Evolutionary conservation across 192 early-diverging fungal species (phyloP), one percentile per base, ranked within the genome.

Genomic region (Coemansia sp.): DNA sequence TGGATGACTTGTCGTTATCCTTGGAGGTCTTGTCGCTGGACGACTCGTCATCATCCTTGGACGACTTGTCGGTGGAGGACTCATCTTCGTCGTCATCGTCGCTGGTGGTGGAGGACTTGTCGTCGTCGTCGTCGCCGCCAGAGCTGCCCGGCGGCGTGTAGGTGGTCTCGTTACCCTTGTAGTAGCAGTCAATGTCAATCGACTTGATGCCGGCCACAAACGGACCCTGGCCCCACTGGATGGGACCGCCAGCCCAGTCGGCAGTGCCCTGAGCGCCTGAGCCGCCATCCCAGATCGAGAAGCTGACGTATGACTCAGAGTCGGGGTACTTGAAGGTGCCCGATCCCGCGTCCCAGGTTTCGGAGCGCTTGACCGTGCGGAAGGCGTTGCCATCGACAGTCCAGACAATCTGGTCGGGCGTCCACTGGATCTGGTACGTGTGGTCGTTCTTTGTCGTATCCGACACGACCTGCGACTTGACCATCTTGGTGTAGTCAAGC

Each of bases 271-370:
- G 58, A 1, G 55, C 66, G 17, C 75, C 75, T 1, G 78, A 75
- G n/a, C 88, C 88, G 32, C 82, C 88, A 51, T 89, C 85, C 88
- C 88, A 89, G 62, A 87, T 76, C 7, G 84, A 85, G 69, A 88
- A 86, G 45, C 83, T 81, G 29, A 87, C 65, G 52, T 73, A 74
- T 0, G 83, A 67, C 49, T 78, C 79, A 9, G 76, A 62, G 17
- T 82, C 69, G 0, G 87, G 87, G 63, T 70, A 87, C 74, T 73
- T 84, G 65, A 75, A 83, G 7, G 51, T 41, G 2, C 53, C 53
- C 12, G 67, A 32, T 7, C 64, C 62, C 4, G 55, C 56, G 45
- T 74, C 70, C 72, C 85, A 81, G 14, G 73, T 83, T 11, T 86
- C 77, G 15, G 79, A 45, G 6, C 80, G 71, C 39, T 59, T 69